Base-by-base conservation (phyloP, 768 basidiomycete genomes). In the Naganishia kalamii region DNA sequence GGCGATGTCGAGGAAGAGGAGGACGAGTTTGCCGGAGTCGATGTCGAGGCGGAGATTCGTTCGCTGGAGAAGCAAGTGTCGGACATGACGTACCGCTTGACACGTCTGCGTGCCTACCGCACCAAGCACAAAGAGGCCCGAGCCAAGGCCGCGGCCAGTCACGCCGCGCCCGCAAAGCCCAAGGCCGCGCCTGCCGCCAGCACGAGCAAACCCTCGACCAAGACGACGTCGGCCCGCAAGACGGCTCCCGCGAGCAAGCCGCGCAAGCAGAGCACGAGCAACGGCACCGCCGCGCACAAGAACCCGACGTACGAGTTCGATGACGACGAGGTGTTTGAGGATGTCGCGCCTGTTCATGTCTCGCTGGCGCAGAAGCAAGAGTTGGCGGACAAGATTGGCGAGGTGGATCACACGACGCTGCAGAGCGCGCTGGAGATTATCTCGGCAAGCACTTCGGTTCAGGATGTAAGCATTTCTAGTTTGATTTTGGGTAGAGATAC, bases 331-430 rank as follows among this genome's bases (percentile, higher is more conserved):
- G 69, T 67, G 25, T 63, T 48, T 6, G 77, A 77, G 13, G 72
- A 71, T 35, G 67, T 65, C 41, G 59, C 61, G 17, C 65, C 60
- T 8, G 57, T 27, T 21, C 23, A 23, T 25, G 82, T 97, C 40
- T 88, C 90, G 59, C 90, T 94, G 76, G 90, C 92, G 70, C 94
- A 98, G 82, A 99, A 99, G 87, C 92, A 96, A 79, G 92, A 97
- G 75, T 81, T 99, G 63, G 94, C 92, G 73, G 92, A 97, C 79
- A 89, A 92, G 59, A 99, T 99, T 70, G 83, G 84, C 66, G 84
- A 84, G 72, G 85, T 96, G 27, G 90, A 96, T 69, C 92, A 87
- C 23, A 77, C 83, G 59, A 88, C 88, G 75, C 80, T 98, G 67
- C 88, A 91, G 78, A 86, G 85, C 74, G 94, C 96, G 61, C 92